Conservation (phyloP, 257 asterid species). For the Anisodus acutangulus region DNA sequence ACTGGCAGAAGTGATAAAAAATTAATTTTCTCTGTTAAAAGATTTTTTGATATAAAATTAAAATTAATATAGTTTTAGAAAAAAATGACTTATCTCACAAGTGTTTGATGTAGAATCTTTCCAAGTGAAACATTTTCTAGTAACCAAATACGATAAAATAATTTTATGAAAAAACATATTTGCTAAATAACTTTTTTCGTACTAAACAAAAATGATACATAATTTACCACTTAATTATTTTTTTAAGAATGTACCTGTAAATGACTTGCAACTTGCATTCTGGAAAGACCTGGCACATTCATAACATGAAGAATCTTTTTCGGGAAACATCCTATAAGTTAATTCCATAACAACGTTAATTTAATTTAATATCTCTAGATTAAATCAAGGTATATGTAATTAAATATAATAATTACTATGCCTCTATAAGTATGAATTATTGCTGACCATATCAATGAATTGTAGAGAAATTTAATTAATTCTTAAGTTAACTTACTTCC, state of each 20-base stretch:
- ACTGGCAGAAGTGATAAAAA: neutral
- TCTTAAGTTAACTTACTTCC: slow-evolving; percentile 34
- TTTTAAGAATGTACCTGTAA: slow-evolving; percentile 33
- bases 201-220: neutral
- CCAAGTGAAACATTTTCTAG: neutral
- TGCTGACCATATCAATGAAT: neutral
- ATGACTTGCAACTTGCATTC: slow-evolving; percentile 44
- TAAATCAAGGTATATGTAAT: neutral
- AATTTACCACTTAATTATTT: neutral
- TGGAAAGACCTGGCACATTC: slow-evolving; percentile 39
- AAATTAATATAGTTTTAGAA: neutral
- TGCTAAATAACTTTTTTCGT: neutral
- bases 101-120: neutral
- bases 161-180: neutral
- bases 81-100: neutral
- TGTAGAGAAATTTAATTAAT: neutral
- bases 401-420: neutral
- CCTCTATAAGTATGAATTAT: neutral
- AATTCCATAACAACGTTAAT: neutral
- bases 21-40: too few species aligned
- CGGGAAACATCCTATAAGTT: slow-evolving; percentile 32
- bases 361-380: neutral
- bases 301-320: slow-evolving; percentile 31
- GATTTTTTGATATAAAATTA: neutral
- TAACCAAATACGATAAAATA: neutral